phyloP scores from a whole-genome alignment of 176 grass and related monocot species.

The Eleusine indica region DNA sequence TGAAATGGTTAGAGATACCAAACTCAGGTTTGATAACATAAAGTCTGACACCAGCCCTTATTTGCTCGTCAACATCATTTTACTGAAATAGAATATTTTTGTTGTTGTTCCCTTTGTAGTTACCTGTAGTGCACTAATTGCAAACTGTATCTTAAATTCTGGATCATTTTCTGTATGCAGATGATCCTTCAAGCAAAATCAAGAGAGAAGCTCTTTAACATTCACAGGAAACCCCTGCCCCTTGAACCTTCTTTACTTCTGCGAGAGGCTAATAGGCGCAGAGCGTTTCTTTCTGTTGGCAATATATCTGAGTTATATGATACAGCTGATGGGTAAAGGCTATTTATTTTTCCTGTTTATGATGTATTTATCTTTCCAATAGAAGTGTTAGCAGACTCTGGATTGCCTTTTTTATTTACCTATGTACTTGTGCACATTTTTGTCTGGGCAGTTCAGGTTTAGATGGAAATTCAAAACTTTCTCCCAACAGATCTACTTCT shows the following conservation, averaged over 20 bases:
- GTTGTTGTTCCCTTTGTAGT: background rate
- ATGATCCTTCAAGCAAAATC: constrained; percentile 87
- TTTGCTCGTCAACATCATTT: background rate
- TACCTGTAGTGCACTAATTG: constrained; percentile 23
- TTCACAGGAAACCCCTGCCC: constrained; percentile 86
- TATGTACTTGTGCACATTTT: constrained; percentile 41
- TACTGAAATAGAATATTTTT: background rate
- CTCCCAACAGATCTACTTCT: constrained; percentile 56
- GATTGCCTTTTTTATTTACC: constrained; percentile 37
- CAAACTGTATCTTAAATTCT: constrained; percentile 45
- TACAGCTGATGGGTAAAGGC: constrained; percentile 73
- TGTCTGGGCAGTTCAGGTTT: constrained; percentile 80
- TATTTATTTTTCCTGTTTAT: constrained; percentile 24
- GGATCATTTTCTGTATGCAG: constrained; percentile 51
- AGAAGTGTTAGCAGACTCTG: constrained; percentile 15
- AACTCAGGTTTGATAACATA: background rate
- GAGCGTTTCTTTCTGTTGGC: constrained; percentile 96
- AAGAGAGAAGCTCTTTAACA: constrained; percentile 93
- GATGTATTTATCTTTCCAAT: constrained; percentile 22
- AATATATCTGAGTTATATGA: constrained; percentile 85
- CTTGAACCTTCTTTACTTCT: constrained; percentile 94
- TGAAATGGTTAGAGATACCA: background rate
- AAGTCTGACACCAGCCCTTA: background rate
- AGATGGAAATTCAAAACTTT: constrained; percentile 68
- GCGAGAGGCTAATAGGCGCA: constrained; percentile 91